Evolutionary conservation across 2,329 filamentous ascomycete species (phyloP).

Genomic region (Trichoderma sp.): DNA sequence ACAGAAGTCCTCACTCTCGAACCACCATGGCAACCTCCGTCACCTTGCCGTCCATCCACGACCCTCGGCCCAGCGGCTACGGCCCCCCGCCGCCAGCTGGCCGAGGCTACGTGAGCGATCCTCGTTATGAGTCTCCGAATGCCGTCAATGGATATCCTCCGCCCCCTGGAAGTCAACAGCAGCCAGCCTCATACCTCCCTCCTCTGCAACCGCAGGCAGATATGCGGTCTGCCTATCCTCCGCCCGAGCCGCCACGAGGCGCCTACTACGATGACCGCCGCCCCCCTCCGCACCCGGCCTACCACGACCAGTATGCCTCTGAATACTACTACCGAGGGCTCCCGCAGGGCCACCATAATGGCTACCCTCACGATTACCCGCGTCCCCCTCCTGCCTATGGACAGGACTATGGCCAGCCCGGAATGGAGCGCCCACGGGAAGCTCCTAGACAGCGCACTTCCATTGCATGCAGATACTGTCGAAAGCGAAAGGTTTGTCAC

Average conservation of each 20-base stretch:
- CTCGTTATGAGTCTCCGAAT: slow-evolving; percentile 44
- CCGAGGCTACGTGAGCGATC: slow-evolving; percentile 35
- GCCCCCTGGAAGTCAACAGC: slow-evolving; percentile 36
- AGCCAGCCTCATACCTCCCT: slow-evolving; percentile 35
- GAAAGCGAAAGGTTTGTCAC: slow-evolving; percentile 56
- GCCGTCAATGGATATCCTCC: slow-evolving; percentile 48
- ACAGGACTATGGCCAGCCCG: slow-evolving; percentile 37
- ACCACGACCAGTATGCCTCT: slow-evolving; percentile 35
- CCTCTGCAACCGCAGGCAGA: slow-evolving; percentile 40
- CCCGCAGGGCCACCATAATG: slow-evolving; percentile 33
- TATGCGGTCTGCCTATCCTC: slow-evolving; percentile 38
- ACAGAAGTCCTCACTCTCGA: slow-evolving; percentile 21
- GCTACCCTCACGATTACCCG: slow-evolving; percentile 30
- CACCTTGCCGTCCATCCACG: slow-evolving; percentile 51
- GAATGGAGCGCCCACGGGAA: slow-evolving; percentile 37
- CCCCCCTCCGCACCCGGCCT: slow-evolving; percentile 32
- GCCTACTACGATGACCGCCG: slow-evolving; percentile 39
- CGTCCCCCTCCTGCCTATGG: slow-evolving; percentile 33
- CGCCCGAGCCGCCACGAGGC: slow-evolving; percentile 41
- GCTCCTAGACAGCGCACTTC: slow-evolving; percentile 59
- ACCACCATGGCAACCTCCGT: slow-evolving; percentile 44
- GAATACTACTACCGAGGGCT: slow-evolving; percentile 38
- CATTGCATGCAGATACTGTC: slow-evolving; percentile 59
- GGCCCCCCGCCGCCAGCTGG: slow-evolving; percentile 34
- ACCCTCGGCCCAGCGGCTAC: slow-evolving; percentile 40